Percentiles rank a stretch among this genome's conserved stretches.
Conservation (phyloP, 2,329 filamentous ascomycete species). For the Apiospora kogelbergensis region DNA sequence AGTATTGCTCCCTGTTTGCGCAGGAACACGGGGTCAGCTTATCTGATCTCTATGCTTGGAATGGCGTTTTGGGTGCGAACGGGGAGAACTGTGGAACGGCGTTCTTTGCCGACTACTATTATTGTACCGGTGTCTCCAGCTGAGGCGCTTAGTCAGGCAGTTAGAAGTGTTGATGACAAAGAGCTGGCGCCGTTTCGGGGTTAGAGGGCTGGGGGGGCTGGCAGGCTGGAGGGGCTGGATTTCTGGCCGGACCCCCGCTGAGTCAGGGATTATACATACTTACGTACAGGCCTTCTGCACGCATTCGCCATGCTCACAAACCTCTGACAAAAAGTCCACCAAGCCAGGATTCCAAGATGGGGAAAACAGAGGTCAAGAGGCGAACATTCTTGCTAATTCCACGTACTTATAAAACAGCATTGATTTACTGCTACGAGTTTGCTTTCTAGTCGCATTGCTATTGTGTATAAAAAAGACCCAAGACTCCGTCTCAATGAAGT, state of each 20-base stretch:
- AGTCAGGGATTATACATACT: slow-evolving; percentile 10
- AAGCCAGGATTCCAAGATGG: not conserved
- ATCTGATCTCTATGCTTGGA: no score
- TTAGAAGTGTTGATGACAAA: not conserved
- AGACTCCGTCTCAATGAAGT: slow-evolving; percentile 34
- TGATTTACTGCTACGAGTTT: not conserved
- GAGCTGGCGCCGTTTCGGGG: not conserved
- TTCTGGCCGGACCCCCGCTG: no score
- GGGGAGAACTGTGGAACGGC: no score
- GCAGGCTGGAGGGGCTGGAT: not conserved
- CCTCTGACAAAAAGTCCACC: slow-evolving; percentile 1
- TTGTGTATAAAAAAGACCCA: not conserved
- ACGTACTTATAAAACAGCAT: not conserved
- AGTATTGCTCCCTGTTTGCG: no score
- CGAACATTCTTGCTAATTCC: slow-evolving; percentile 9
- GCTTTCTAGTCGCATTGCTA: not conserved
- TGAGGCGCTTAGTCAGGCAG: not conserved
- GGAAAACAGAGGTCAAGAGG: not conserved
- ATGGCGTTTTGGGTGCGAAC: no score
- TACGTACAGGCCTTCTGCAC: not conserved
- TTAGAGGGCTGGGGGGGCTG: not conserved
- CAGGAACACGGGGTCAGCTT: no score
- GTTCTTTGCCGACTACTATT: no score
- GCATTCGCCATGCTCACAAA: slow-evolving; percentile 8
- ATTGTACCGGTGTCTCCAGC: no score